Base-by-base conservation (phyloP, 257 asterid species). In the Sherardia arvensis region DNA sequence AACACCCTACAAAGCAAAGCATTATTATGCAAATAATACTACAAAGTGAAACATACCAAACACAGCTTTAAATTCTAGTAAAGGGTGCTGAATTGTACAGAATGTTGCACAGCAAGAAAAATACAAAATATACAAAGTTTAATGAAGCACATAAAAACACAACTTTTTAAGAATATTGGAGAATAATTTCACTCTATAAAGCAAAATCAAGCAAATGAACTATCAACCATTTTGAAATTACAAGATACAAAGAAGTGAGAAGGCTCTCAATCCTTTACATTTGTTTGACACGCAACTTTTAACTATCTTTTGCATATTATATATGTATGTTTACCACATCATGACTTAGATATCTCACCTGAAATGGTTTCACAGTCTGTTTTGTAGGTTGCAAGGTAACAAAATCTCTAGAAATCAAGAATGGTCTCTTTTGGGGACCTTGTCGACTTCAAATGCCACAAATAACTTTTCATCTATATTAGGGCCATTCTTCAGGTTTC, bases 361-460 rank as follows among this genome's bases (percentile, higher is more conserved):
- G 58, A 63, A 73, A 68, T 68, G 73, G 23, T 62, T 47, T 36
- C 9, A 14, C 15, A 20, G 28, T 48, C 30, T 17, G 38, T 27
- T 29, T 23, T 55, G 65, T 55, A 23, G 70, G 77, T 53, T 59
- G 20, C 15, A 73, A 29, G 15, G 48, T 62, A 22, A 68, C 62
- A 55, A 49, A 68, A 56, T 73, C 77, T 62, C 70, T 62, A 1
- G 77, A 68, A 48, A 73, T 56, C 53, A 73, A 43, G 62, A 62
- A 68, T 25, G 73, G 73, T 23, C 64, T 36, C 58, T 73, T 43
- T 57, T 66, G 28, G 29, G 73, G 43, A 67, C 18, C 56, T 61
- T 66, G 38, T 72, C 77, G 11, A 72, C 53, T 53, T 66, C 69
- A 62, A 72, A 72, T 55, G 69, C 61, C 33, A 72, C 62, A 66